Percentiles rank a stretch among this genome's conserved stretches.
These are phyloP conservation scores for Tricladium varicosporioides DNA, from an alignment of 2,329 filamentous ascomycete species.

Conservation along the genomic window DNA sequence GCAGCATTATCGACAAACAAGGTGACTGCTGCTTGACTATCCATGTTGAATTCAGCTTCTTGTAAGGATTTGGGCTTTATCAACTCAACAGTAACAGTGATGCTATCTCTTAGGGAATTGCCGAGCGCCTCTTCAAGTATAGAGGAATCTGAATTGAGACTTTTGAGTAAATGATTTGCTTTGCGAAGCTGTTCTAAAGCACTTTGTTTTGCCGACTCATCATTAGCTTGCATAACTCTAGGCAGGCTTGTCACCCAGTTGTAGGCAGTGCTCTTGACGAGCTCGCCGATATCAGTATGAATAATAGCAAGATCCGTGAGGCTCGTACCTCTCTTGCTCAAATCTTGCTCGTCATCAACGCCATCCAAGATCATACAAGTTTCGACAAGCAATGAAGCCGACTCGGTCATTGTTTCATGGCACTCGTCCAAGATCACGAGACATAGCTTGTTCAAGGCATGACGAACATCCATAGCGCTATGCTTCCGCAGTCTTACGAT, in stretches of 20 bases:
- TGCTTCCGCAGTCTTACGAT: slow-evolving; percentile 74
- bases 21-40: slow-evolving; percentile 31
- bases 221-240: slow-evolving; percentile 77
- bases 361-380: slow-evolving; percentile 70
- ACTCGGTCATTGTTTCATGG: slow-evolving; percentile 67
- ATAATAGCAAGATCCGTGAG: slow-evolving; percentile 62
- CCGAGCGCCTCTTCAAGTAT: slow-evolving; percentile 67
- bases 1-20: slow-evolving; percentile 21
- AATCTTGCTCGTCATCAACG: slow-evolving; percentile 42
- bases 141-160: slow-evolving; percentile 61
- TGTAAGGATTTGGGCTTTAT: slow-evolving; percentile 17
- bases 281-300: slow-evolving; percentile 59
- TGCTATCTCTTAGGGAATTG: slow-evolving; percentile 70
- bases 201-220: slow-evolving; percentile 73
- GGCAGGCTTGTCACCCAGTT: slow-evolving; percentile 81
- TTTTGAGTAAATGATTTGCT: slow-evolving; percentile 64
- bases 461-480: slow-evolving; percentile 65
- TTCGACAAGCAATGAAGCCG: slow-evolving; percentile 71
- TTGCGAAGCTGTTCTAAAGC: slow-evolving; percentile 75
- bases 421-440: slow-evolving; percentile 77
- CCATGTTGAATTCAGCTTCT: slow-evolving; percentile 29
- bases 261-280: slow-evolving; percentile 69
- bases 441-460: slow-evolving; percentile 68
- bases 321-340: slow-evolving; percentile 41
- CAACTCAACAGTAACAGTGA: slow-evolving; percentile 42